phyloP scores from a whole-genome alignment of 179 eudicot genomes.

The Actinidia chinensis region DNA sequence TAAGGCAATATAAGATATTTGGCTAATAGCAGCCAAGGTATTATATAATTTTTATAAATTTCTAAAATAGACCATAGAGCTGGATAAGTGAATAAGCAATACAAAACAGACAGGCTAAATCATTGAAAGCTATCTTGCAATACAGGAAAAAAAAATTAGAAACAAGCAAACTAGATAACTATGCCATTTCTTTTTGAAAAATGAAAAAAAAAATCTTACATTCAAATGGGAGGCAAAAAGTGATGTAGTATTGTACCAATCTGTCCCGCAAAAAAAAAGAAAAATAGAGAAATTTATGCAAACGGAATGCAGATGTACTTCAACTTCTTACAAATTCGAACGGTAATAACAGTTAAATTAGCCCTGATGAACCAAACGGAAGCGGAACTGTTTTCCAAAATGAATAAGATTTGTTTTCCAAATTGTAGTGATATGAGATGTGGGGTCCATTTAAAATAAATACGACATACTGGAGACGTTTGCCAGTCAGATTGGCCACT shows the following conservation, averaged over 20 bases:
- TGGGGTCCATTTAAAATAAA: not conserved
- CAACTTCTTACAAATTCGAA: slow-evolving; percentile 7
- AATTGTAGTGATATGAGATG: not conserved
- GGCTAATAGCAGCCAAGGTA: not conserved
- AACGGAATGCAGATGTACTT: too few species aligned
- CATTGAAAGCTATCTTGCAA: not conserved
- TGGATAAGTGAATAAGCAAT: not conserved
- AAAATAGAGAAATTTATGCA: not conserved
- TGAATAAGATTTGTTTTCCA: not conserved
- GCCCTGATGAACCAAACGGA: not conserved
- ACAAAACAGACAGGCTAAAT: not conserved
- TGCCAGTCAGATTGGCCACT: not conserved
- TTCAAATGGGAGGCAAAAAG: too few species aligned
- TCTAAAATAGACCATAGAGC: not conserved
- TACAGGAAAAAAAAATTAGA: not conserved
- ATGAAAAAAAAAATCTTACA: not conserved
- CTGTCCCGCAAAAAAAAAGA: too few species aligned
- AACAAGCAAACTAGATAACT: not conserved
- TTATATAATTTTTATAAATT: not conserved
- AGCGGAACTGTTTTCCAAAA: slow-evolving; percentile 4
- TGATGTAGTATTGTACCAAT: too few species aligned
- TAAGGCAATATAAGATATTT: too few species aligned
- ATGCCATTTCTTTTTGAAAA: not conserved
- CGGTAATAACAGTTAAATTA: not conserved
- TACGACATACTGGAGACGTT: not conserved